A percentile compares a stretch with the other conserved stretches of the same genome.
Evolutionary conservation across 2,329 filamentous ascomycete species (phyloP).

Genomic region (Tolypocladium sp.): DNA sequence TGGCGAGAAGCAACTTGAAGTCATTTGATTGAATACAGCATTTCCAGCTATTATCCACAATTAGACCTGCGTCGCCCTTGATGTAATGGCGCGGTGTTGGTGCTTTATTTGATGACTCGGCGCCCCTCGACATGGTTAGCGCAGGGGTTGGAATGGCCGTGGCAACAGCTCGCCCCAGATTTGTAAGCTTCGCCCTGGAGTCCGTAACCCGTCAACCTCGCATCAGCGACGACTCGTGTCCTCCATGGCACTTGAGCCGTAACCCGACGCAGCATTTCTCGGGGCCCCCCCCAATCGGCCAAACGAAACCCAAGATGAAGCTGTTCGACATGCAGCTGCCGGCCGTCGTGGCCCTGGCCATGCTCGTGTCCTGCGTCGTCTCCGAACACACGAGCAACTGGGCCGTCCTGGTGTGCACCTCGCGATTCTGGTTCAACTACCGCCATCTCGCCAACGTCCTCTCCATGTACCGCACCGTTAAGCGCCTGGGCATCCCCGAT

Average conservation of each 20-base stretch:
- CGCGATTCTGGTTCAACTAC: conserved; percentile 99
- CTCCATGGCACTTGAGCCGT: not conserved
- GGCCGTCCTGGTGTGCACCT: conserved; percentile 97
- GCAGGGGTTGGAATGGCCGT: not conserved
- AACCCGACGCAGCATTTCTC: not conserved
- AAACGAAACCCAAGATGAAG: conserved; percentile 35
- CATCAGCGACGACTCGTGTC: not conserved
- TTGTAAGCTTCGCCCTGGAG: not conserved
- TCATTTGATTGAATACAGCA: not conserved
- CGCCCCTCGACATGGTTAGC: too few species aligned
- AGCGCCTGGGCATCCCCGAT: conserved; percentile 93
- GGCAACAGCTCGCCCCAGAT: not conserved
- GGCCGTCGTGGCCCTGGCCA: conserved; percentile 36
- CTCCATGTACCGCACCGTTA: conserved; percentile 95
- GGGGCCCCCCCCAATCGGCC: not conserved
- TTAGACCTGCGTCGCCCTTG: not conserved
- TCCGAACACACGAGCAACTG: conserved; percentile 95
- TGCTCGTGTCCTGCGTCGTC: conserved; percentile 36
- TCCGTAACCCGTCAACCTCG: not conserved
- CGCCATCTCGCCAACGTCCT: conserved; percentile 96
- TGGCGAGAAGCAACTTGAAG: not conserved
- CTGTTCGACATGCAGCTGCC: conserved; percentile 34
- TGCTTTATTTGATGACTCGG: too few species aligned
- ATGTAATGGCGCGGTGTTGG: too few species aligned
- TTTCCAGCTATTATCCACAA: not conserved